phyloP scores from a whole-genome alignment of 176 grass and related monocot genomes.

The Echinochloa phyllopogon region DNA sequence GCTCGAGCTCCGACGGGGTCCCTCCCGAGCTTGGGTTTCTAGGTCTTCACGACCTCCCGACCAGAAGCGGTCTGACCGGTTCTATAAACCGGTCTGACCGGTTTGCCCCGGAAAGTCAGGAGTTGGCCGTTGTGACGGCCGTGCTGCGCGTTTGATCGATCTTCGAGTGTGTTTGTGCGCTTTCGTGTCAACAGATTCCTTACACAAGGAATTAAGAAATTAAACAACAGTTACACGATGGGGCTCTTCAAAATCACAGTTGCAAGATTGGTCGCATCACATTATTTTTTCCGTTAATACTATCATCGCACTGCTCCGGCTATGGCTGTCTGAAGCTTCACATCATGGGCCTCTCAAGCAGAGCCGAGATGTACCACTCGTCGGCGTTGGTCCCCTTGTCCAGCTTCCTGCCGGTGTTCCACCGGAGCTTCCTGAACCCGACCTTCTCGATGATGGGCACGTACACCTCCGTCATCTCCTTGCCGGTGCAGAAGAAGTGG shows the following conservation, averaged over 20 bases:
- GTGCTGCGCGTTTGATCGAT: too few relatives aligned
- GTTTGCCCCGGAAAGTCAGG: too few relatives aligned
- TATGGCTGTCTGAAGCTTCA: conserved; percentile 16
- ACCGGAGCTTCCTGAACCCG: conserved; percentile 57
- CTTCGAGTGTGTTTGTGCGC: too few relatives aligned
- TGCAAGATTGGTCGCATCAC: background rate
- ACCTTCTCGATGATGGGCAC: conserved; percentile 43
- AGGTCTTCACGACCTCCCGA: too few relatives aligned
- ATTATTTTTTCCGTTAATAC: background rate
- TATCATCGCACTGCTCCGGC: background rate
- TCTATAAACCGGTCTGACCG: too few relatives aligned
- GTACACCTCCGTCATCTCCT: conserved; percentile 43
- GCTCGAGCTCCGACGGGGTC: too few relatives aligned
- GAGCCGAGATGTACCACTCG: conserved; percentile 65
- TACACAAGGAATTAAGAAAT: background rate
- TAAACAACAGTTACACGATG: background rate
- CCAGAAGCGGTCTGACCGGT: too few relatives aligned
- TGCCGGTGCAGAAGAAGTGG: conserved; percentile 49
- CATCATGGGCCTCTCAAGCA: conserved; percentile 54
- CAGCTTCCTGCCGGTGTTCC: conserved; percentile 56
- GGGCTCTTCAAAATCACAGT: background rate
- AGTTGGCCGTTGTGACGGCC: too few relatives aligned
- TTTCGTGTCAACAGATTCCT: too few relatives aligned
- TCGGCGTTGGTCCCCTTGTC: conserved; percentile 49
- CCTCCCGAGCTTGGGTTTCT: too few relatives aligned